A percentile compares a stretch with the other conserved stretches of the same genome.
Conservation (phyloP, 805 yeast species). For the Myxozyma sirexii region DNA sequence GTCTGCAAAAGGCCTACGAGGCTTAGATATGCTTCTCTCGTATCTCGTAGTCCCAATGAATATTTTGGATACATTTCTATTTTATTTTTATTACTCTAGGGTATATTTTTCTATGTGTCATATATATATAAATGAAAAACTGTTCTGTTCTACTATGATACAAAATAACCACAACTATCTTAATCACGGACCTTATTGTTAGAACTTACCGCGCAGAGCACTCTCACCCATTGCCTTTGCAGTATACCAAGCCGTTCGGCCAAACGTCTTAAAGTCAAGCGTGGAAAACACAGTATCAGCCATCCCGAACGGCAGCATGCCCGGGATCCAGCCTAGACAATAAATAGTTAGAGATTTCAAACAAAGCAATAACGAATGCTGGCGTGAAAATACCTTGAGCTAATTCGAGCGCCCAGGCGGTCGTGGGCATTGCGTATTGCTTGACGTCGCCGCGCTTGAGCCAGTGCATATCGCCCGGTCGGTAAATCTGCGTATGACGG, state of each 20-base stretch:
- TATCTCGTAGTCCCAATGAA: too few species aligned
- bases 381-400: constrained; percentile 70
- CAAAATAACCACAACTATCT: background rate
- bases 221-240: constrained; percentile 77
- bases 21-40: too few species aligned
- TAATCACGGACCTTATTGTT: too few species aligned
- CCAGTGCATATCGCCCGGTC: constrained; percentile 87
- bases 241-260: constrained; percentile 70
- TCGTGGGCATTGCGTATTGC: constrained; percentile 85
- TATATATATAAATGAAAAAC: background rate
- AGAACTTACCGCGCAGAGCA: constrained; percentile 70
- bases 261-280: constrained; percentile 70
- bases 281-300: constrained; percentile 79
- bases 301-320: constrained; percentile 96
- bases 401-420: constrained; percentile 84
- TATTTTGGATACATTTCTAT: background rate
- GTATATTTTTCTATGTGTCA: background rate
- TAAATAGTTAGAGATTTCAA: background rate
- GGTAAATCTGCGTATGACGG: constrained; percentile 57
- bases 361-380: background rate
- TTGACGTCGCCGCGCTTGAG: constrained; percentile 70
- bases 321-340: constrained; percentile 81
- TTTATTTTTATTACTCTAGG: background rate
- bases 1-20: constrained; percentile 26
- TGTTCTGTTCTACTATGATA: background rate